phyloP scores from a whole-genome alignment of 2,329 filamentous ascomycete genomes.

The Xylariaceae sp. region DNA sequence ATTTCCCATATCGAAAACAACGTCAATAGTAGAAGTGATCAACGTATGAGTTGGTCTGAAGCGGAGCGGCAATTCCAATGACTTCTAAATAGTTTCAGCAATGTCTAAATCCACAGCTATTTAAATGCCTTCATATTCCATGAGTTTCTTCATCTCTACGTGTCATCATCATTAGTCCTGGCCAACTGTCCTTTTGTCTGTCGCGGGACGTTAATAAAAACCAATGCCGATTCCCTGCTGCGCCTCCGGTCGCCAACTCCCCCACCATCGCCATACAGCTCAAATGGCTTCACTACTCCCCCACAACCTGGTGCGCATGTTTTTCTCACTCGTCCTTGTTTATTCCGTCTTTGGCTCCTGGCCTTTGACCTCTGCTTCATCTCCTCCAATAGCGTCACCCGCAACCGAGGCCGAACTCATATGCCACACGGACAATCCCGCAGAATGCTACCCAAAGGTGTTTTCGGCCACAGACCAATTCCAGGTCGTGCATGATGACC shows the following conservation, averaged over 20 bases:
- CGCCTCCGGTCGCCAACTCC: background rate
- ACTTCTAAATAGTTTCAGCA: background rate
- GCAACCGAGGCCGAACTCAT: constrained; percentile 51
- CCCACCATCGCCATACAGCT: background rate
- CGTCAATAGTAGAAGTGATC: background rate
- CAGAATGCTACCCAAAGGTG: constrained; percentile 60
- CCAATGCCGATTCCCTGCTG: background rate
- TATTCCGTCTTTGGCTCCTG: constrained; percentile 20
- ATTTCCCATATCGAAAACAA: background rate
- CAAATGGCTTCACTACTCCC: constrained; percentile 19
- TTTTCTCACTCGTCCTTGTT: constrained; percentile 17
- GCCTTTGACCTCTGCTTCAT: constrained; percentile 27
- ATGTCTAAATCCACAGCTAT: constrained; percentile 1
- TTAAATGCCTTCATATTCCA: constrained; percentile 7
- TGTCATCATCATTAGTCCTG: constrained; percentile 20
- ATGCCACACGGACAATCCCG: constrained; percentile 54
- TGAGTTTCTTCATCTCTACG: constrained; percentile 21
- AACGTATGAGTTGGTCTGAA: background rate
- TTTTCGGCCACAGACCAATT: constrained; percentile 62
- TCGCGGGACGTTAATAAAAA: constrained; percentile 8
- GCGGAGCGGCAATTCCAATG: background rate
- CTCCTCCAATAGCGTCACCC: constrained; percentile 30
- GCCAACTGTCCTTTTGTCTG: constrained; percentile 30
- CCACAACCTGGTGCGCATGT: constrained; percentile 14
- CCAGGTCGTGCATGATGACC: constrained; percentile 56